Conservation (phyloP, 768 basidiomycete genomes). For the Cystobasidium tubakii region DNA sequence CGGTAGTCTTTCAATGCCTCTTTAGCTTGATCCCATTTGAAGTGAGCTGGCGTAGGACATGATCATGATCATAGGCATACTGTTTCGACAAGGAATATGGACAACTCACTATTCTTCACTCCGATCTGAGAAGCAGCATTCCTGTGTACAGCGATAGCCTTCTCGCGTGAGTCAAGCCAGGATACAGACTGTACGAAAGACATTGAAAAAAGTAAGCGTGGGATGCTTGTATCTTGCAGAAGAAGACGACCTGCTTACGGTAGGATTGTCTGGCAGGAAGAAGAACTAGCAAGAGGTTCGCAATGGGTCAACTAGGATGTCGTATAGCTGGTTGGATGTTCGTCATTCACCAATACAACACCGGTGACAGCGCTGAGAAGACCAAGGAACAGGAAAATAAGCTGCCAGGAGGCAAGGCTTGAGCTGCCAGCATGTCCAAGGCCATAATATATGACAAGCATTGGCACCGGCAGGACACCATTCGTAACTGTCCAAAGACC, state of each 20-base stretch:
- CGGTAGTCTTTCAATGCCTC: neutral
- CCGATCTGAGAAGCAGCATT: neutral
- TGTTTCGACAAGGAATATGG: neutral
- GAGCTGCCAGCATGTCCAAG: neutral
- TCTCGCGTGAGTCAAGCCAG: neutral
- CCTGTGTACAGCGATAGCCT: neutral
- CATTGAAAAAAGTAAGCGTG: neutral
- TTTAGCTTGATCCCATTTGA: neutral
- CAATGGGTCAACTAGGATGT: too few species aligned
- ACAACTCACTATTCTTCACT: neutral
- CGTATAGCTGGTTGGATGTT: too few species aligned
- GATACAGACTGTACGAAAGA: neutral
- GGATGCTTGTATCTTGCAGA: neutral
- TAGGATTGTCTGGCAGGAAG: neutral
- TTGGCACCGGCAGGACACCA: neutral
- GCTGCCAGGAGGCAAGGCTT: neutral
- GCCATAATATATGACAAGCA: neutral
- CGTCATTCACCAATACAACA: neutral
- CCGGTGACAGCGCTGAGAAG: neutral
- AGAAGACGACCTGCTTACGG: neutral
- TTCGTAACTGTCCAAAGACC: neutral
- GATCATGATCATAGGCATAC: too few species aligned
- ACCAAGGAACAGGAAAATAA: conserved; percentile 4
- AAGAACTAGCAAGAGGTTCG: neutral
- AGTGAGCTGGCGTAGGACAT: neutral